Evolutionary conservation across 371 early-diverging fungal genomes (phyloP).

Genomic region (Actinomortierella ambigua): DNA sequence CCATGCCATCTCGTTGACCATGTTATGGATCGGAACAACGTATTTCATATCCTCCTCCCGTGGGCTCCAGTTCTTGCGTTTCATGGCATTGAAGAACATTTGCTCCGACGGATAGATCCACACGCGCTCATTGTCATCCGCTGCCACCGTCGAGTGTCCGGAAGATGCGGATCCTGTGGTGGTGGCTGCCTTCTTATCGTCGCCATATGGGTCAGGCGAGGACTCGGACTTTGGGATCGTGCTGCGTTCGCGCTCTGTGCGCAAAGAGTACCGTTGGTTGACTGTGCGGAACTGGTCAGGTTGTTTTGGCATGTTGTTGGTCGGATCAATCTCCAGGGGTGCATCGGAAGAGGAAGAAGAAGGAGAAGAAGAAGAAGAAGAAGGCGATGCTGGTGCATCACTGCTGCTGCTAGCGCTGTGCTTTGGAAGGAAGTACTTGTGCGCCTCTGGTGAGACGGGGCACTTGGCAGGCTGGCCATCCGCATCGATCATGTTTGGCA

Average conservation of each 20-base stretch:
- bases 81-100: slow-evolving; percentile 93
- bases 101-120: slow-evolving; percentile 98
- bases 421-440: slow-evolving; percentile 32
- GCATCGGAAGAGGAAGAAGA: not conserved
- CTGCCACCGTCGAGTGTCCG: slow-evolving; percentile 34
- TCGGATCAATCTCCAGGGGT: slow-evolving; percentile 58
- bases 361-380: not conserved
- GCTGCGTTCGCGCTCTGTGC: slow-evolving; percentile 67
- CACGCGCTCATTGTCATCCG: slow-evolving; percentile 52
- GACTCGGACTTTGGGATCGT: slow-evolving; percentile 69
- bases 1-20: slow-evolving; percentile 95
- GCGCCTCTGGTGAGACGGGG: slow-evolving; percentile 41
- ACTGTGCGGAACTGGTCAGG: slow-evolving; percentile 64
- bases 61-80: slow-evolving; percentile 86
- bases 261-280: slow-evolving; percentile 60
- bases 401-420: slow-evolving; percentile 7
- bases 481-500: slow-evolving; percentile 11
- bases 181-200: slow-evolving; percentile 15
- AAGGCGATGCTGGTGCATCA: not conserved
- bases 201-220: slow-evolving; percentile 44
- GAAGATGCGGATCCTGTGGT: slow-evolving; percentile 14
- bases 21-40: slow-evolving; percentile 88
- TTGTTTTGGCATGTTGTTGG: slow-evolving; percentile 78
- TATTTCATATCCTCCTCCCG: slow-evolving; percentile 71
- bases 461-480: slow-evolving; percentile 37